Conservation (phyloP, 805 yeast genomes). For the Zygotorulaspora florentina region DNA sequence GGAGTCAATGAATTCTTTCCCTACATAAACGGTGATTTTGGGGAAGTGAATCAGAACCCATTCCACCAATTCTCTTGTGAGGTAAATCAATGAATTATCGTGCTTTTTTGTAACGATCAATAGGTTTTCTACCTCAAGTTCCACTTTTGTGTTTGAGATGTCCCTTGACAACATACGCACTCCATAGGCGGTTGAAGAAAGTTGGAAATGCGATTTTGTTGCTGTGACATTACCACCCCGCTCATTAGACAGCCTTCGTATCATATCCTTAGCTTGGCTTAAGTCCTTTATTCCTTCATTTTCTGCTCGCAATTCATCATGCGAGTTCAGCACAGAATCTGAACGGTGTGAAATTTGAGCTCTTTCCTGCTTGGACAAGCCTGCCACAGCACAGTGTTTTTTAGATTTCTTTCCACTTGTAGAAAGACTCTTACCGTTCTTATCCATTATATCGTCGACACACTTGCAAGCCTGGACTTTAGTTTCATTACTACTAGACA, state of each 20-base stretch:
- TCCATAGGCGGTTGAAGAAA: constrained; percentile 78
- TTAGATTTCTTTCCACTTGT: background rate
- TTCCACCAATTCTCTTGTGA: constrained; percentile 75
- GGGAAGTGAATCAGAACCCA: constrained; percentile 54
- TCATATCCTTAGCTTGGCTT: constrained; percentile 21
- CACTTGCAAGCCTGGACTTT: constrained; percentile 2
- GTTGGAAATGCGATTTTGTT: constrained; percentile 54
- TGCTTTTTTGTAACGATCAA: constrained; percentile 88
- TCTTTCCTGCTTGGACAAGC: constrained; percentile 1
- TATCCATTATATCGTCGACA: constrained; percentile 1
- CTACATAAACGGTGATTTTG: constrained; percentile 61
- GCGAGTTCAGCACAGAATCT: constrained; percentile 7
- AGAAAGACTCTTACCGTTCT: background rate
- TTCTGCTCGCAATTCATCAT: constrained; percentile 2
- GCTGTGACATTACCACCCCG: constrained; percentile 9
- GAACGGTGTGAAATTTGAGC: constrained; percentile 7
- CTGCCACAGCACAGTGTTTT: background rate
- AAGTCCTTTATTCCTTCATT: constrained; percentile 13
- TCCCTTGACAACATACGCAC: constrained; percentile 72
- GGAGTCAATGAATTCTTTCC: constrained; percentile 57
- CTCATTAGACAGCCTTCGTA: constrained; percentile 19
- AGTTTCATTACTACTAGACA: background rate
- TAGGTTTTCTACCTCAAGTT: constrained; percentile 62
- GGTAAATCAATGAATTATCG: constrained; percentile 68
- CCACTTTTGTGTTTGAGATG: constrained; percentile 64